Conservation (phyloP, 2,329 filamentous ascomycete species). For the Fusarium sp. region DNA sequence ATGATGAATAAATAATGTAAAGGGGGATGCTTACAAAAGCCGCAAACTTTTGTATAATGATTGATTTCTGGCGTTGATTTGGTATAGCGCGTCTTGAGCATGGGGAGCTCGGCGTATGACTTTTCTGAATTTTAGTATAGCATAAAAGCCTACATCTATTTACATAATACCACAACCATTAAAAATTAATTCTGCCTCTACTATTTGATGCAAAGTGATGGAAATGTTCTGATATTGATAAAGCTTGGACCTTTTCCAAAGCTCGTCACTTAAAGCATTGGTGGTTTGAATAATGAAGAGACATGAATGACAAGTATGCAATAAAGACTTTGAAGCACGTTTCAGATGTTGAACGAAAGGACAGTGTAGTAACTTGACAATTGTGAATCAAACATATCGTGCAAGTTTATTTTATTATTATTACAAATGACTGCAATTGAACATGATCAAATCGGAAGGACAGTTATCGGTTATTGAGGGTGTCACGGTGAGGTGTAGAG, state of each 20-base stretch:
- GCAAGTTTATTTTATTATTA: too few species aligned
- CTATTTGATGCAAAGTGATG: not conserved
- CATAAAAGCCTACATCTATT: conserved; percentile 21
- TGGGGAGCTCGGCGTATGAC: conserved; percentile 33
- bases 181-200: not conserved
- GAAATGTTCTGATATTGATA: not conserved
- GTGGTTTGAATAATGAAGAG: too few species aligned
- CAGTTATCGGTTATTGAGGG: not conserved
- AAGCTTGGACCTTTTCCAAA: too few species aligned
- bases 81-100: conserved; percentile 35
- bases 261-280: too few species aligned
- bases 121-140: conserved; percentile 14
- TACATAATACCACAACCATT: conserved; percentile 28
- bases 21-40: not conserved
- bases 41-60: conserved; percentile 14
- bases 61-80: conserved; percentile 25
- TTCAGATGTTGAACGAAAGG: too few species aligned
- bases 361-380: too few species aligned
- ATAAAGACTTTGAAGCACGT: too few species aligned
- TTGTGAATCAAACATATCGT: too few species aligned
- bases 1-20: conserved; percentile 33
- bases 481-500: not conserved
- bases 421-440: not conserved
- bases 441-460: not conserved
- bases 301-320: too few species aligned